Evolutionary conservation across 2,329 filamentous ascomycete genomes (phyloP).

Genomic region (Ophiobolus disseminans): DNA sequence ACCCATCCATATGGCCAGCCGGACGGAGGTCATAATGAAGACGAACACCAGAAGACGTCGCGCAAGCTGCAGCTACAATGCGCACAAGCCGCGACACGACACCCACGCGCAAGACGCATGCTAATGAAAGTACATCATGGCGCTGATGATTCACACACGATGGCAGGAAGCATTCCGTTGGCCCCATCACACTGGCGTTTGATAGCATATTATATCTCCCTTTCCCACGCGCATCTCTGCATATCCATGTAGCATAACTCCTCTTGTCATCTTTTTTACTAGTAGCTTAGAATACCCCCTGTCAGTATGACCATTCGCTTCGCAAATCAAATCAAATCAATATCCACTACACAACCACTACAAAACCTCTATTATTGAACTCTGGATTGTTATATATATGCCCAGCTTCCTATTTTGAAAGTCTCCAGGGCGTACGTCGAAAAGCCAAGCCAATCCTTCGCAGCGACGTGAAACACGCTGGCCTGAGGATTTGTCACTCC

Average conservation of each 20-base stretch:
- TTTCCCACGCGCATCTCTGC: neutral
- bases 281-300: neutral
- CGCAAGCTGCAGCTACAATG: slow-evolving; percentile 20
- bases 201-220: neutral
- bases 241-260: neutral
- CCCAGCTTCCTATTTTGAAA: neutral
- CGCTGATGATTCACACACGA: slow-evolving; percentile 9
- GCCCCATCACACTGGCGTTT: slow-evolving; percentile 27
- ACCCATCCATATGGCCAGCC: slow-evolving; percentile 24
- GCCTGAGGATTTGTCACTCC: slow-evolving; percentile 9
- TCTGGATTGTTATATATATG: neutral
- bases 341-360: neutral
- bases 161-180: slow-evolving; percentile 47
- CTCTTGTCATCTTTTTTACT: neutral
- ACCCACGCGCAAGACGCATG: slow-evolving; percentile 9
- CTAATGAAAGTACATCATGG: neutral
- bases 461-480: neutral
- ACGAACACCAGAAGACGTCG: neutral
- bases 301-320: neutral
- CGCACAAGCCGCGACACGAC: slow-evolving; percentile 17
- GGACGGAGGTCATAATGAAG: slow-evolving; percentile 25
- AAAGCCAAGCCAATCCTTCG: neutral
- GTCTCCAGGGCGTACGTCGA: too few relatives aligned
- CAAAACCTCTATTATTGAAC: neutral
- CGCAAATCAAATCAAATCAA: neutral